A percentile compares a stretch with the other conserved stretches of the same genome.
These are phyloP conservation scores for Phytophthora kernoviae DNA, from an alignment of 352 stramenopile genomes.

Conservation along the genomic window DNA sequence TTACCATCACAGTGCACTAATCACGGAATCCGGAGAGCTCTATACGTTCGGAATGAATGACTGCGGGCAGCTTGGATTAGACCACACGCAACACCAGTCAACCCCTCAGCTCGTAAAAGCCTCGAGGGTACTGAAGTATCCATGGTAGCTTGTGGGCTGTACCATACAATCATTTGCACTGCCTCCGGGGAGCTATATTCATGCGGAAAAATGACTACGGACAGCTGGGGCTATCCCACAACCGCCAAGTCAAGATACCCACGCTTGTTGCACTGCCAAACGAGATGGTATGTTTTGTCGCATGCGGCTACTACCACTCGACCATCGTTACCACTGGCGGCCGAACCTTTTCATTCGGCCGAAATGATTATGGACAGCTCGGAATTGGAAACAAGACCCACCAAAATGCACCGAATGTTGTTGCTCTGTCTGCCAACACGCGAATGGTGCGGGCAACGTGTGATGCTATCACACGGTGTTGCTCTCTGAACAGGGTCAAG, in stretches of 20 bases:
- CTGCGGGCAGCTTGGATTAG: slow-evolving; percentile 83
- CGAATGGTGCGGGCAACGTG: slow-evolving; percentile 78
- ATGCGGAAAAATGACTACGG: slow-evolving; percentile 92
- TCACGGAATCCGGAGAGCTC: slow-evolving; percentile 75
- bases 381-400: slow-evolving; percentile 87
- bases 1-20: slow-evolving; percentile 85
- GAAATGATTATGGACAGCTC: slow-evolving; percentile 89
- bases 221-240: slow-evolving; percentile 82
- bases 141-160: slow-evolving; percentile 83
- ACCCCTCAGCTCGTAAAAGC: slow-evolving; percentile 73
- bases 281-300: slow-evolving; percentile 81
- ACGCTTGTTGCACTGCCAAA: slow-evolving; percentile 63
- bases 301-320: slow-evolving; percentile 88
- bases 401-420: slow-evolving; percentile 73
- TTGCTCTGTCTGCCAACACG: slow-evolving; percentile 71
- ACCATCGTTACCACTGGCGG: slow-evolving; percentile 69
- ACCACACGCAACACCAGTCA: slow-evolving; percentile 80
- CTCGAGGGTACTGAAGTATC: slow-evolving; percentile 75
- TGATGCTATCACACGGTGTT: slow-evolving; percentile 89
- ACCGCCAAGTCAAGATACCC: slow-evolving; percentile 74
- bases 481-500: slow-evolving; percentile 81
- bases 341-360: slow-evolving; percentile 78
- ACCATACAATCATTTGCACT: slow-evolving; percentile 86
- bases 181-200: slow-evolving; percentile 65
- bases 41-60: slow-evolving; percentile 92